These are phyloP conservation scores for Alternaria sp. DNA, from an alignment of 2,329 filamentous ascomycete genomes.

Conservation along the genomic window DNA sequence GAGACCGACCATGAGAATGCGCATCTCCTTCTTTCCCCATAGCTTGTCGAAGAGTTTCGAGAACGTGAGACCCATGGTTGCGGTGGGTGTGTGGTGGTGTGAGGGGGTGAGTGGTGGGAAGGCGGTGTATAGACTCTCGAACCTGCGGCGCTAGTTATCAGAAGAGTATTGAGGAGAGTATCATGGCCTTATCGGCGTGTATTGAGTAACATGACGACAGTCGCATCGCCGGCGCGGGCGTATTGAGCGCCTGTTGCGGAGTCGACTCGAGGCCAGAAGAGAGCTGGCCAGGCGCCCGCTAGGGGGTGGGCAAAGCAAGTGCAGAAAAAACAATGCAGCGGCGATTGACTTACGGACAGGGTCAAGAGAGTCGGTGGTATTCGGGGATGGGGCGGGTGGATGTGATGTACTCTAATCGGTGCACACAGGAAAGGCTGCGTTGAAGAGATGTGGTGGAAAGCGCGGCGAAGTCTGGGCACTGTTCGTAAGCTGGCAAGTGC, in stretches of 20 bases:
- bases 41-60: constrained; percentile 98
- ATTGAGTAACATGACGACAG: constrained; percentile 17
- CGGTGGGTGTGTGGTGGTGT: constrained; percentile 54
- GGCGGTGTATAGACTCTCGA: constrained; percentile 50
- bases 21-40: constrained; percentile 99
- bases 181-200: constrained; percentile 20
- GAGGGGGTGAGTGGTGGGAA: constrained; percentile 31
- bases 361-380: constrained; percentile 49
- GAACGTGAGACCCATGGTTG: constrained; percentile 89
- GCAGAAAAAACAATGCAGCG: constrained; percentile 23
- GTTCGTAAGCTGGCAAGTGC: constrained; percentile 37
- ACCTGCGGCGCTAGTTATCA: constrained; percentile 38
- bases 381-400: constrained; percentile 48
- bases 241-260: constrained; percentile 40
- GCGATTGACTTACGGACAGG: constrained; percentile 47
- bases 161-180: constrained; percentile 26
- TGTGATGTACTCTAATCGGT: constrained; percentile 53
- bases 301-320: constrained; percentile 27
- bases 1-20: constrained; percentile 95
- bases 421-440: constrained; percentile 51
- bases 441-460: constrained; percentile 48
- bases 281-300: constrained; percentile 24
- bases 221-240: constrained; percentile 28
- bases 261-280: constrained; percentile 37
- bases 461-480: constrained; percentile 40